Percentiles rank a stretch among this genome's conserved stretches.
phyloP scores from a whole-genome alignment of 2,329 filamentous ascomycete species.

The Elsinoe arachidis region DNA sequence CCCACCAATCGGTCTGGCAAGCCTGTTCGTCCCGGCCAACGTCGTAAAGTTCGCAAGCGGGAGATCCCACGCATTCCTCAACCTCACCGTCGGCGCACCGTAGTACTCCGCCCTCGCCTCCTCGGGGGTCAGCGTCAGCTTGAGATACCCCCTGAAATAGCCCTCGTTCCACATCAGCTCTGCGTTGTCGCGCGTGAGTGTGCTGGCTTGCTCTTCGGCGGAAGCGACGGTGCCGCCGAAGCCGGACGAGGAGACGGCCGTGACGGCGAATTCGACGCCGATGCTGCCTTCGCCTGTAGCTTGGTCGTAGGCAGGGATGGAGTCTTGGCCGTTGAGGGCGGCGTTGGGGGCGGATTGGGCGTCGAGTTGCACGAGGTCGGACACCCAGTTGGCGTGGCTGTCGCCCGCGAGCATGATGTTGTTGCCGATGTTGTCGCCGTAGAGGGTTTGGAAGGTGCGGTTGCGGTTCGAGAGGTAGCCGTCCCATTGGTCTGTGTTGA shows the following conservation, averaged over 20 bases:
- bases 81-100: conserved; percentile 50
- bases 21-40: conserved; percentile 47
- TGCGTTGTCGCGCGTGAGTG: conserved; percentile 41
- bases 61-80: conserved; percentile 53
- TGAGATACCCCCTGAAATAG: conserved; percentile 64
- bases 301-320: conserved; percentile 23
- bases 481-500: conserved; percentile 53
- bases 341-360: conserved; percentile 25
- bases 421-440: conserved; percentile 60
- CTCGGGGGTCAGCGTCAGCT: conserved; percentile 49
- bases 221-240: conserved; percentile 45
- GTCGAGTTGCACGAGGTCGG: conserved; percentile 37
- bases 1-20: conserved; percentile 41
- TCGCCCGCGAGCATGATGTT: conserved; percentile 67
- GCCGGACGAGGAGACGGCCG: conserved; percentile 54
- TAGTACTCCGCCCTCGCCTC: conserved; percentile 54
- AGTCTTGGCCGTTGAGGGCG: conserved; percentile 20
- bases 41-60: conserved; percentile 61
- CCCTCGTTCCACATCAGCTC: conserved; percentile 63
- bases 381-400: conserved; percentile 54
- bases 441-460: conserved; percentile 58
- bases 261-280: conserved; percentile 50
- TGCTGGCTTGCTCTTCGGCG: conserved; percentile 39
- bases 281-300: conserved; percentile 34
- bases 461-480: conserved; percentile 64